A percentile compares a stretch with the other conserved stretches of the same genome.
These are phyloP conservation scores for Zygoascus hellenicus DNA, from an alignment of 1,139 yeast genomes.

Conservation along the genomic window DNA sequence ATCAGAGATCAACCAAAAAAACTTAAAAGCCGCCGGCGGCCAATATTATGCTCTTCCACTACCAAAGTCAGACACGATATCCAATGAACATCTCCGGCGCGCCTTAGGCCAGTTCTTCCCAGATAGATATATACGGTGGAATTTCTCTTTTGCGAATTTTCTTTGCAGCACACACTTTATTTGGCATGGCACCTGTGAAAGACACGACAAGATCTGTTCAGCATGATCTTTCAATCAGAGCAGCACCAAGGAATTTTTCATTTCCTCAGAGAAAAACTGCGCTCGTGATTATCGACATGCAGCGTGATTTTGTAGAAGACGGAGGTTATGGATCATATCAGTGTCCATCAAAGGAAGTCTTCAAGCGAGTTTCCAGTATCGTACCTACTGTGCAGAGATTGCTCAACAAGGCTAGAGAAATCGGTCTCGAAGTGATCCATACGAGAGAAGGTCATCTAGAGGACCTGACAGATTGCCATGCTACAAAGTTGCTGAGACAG, in stretches of 20 bases:
- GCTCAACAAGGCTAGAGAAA: conserved; percentile 24
- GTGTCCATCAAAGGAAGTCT: conserved; percentile 26
- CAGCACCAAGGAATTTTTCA: conserved; percentile 26
- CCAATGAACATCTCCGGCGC: no score
- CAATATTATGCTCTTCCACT: no score
- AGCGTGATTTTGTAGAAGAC: conserved; percentile 28
- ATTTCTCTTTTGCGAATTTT: no score
- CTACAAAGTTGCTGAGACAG: conserved; percentile 27
- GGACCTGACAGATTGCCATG: conserved; percentile 28
- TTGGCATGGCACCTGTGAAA: no score
- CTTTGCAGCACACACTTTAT: no score
- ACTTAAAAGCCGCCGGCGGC: no score
- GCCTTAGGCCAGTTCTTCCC: no score
- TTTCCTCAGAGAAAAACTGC: conserved; percentile 27
- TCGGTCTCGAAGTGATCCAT: conserved; percentile 28
- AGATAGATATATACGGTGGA: no score
- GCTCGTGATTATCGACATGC: conserved; percentile 30
- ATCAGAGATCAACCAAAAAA: no score
- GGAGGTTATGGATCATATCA: conserved; percentile 31
- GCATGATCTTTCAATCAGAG: conserved; percentile 6
- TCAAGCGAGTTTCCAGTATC: conserved; percentile 25
- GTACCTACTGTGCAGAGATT: conserved; percentile 19
- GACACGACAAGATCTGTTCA: no score
- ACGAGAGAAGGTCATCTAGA: conserved; percentile 30
- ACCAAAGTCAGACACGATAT: no score